A percentile compares a stretch with the other conserved stretches of the same genome.
Evolutionary conservation across 1,139 yeast genomes (phyloP).

Genomic region (Lodderomyces oxycetoniae): DNA sequence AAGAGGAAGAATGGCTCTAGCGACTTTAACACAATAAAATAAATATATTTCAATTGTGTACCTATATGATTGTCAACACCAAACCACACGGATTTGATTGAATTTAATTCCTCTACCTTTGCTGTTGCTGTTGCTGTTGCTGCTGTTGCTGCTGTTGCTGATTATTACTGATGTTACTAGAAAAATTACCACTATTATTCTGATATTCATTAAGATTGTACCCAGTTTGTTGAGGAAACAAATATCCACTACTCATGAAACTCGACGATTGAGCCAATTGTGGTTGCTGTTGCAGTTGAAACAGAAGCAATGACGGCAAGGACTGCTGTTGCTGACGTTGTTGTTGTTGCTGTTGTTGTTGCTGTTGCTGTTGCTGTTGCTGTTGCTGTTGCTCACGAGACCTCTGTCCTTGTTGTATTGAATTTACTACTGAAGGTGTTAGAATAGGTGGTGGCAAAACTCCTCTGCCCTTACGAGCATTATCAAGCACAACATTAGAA

Average conservation of each 20-base stretch:
- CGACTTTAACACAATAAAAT: too few relatives aligned
- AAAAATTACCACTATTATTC: too few relatives aligned
- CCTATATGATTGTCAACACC: too few relatives aligned
- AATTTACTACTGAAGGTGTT: conserved; percentile 8
- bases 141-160: conserved; percentile 1
- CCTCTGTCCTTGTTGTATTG: conserved; percentile 2
- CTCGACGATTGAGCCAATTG: conserved; percentile 4
- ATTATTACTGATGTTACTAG: background rate
- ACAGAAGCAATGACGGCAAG: conserved; percentile 10
- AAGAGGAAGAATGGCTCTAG: too few relatives aligned
- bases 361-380: conserved; percentile 4
- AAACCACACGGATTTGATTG: too few relatives aligned
- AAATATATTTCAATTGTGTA: too few relatives aligned
- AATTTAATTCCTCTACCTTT: too few relatives aligned
- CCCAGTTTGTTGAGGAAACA: conserved; percentile 9
- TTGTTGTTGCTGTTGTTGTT: conserved; percentile 6
- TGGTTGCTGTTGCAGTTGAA: conserved; percentile 9
- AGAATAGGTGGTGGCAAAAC: conserved; percentile 5
- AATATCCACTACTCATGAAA: conserved; percentile 7
- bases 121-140: too few relatives aligned
- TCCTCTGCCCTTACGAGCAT: conserved; percentile 3
- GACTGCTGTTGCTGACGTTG: conserved; percentile 3
- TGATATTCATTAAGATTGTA: background rate
- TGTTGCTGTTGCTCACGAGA: conserved; percentile 3
- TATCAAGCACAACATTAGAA: background rate